Evolutionary conservation across 2,329 filamentous ascomycete species (phyloP), one percentile per base, ranked within the genome.

Genomic region (Blastomyces parvus): DNA sequence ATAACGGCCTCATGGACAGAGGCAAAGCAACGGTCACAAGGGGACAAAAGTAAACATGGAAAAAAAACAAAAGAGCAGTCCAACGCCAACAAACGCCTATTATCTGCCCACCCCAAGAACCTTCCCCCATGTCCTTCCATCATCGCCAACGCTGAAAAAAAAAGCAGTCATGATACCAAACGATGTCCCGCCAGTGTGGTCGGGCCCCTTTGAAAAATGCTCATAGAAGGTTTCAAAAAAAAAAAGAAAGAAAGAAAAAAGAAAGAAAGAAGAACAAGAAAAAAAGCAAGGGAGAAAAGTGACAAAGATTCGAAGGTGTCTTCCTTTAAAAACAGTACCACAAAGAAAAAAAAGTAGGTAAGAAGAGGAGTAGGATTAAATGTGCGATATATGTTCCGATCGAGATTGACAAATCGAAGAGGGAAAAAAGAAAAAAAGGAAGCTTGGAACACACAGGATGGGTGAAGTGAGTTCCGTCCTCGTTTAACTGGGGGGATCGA

Each of bases 91-190:
- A 56, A 56, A 56, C 33, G 17, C 27, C 52, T 7, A 56, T 36
- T 57, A 40, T n/a, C 14, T 40, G 33, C 33, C 53, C 36, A 25
- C 53, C 36, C 19, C 53, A 36, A 48, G 48, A 52, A 52, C 22
- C 25, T 19, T 19, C 25, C 17, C 48, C 13, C 25, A 30, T 30
- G 14, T 52, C 25, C 48, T 25, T 13, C 30, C 53, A 38, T 38
- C 30, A 56, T 56, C 53, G 53, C 53, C 53, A 56, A 56, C 53
- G 53, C 36, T 59, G 38, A 48, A 58, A 58, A 13, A 13, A 58
- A 58, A 58, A 25, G 33, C 8, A 58, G 55, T 25, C 36, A 58
- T 58, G 55, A 42, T 36, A 42, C 42, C 36, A 27, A 40, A 58
- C 42, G 2, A 56, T 56, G 11, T 22, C 30, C 30, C 33, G 14